phyloP scores from a whole-genome alignment of 2,329 filamentous ascomycete genomes.

The Monosporascus sp. region DNA sequence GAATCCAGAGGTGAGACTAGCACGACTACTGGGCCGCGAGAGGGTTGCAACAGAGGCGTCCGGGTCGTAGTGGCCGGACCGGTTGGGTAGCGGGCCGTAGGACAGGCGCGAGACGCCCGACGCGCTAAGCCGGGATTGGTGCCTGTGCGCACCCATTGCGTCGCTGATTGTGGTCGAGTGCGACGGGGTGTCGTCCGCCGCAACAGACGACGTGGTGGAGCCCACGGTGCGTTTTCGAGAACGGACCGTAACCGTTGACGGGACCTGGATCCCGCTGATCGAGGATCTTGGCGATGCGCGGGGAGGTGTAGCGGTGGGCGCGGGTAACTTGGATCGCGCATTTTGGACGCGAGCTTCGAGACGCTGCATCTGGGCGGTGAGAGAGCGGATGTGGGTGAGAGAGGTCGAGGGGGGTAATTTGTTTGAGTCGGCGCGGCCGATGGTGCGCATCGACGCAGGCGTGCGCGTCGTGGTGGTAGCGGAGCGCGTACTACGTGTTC shows the following conservation, averaged over 20 bases:
- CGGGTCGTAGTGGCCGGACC: slow-evolving; percentile 40
- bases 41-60: slow-evolving; percentile 35
- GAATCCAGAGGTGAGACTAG: slow-evolving; percentile 46
- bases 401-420: slow-evolving; percentile 60
- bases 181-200: slow-evolving; percentile 47
- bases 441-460: slow-evolving; percentile 42
- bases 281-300: slow-evolving; percentile 67
- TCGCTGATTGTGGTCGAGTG: slow-evolving; percentile 35
- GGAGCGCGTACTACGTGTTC: slow-evolving; percentile 36
- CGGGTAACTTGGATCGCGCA: slow-evolving; percentile 85
- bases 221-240: slow-evolving; percentile 64
- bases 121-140: slow-evolving; percentile 55
- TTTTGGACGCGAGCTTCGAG: slow-evolving; percentile 91
- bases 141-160: slow-evolving; percentile 35
- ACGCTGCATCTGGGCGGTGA: slow-evolving; percentile 96
- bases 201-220: slow-evolving; percentile 44
- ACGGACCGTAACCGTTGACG: slow-evolving; percentile 59
- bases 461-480: slow-evolving; percentile 43
- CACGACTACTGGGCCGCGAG: slow-evolving; percentile 70
- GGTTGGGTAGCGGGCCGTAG: slow-evolving; percentile 57
- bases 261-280: slow-evolving; percentile 37
- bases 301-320: slow-evolving; percentile 72
- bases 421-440: slow-evolving; percentile 40
- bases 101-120: slow-evolving; percentile 60
- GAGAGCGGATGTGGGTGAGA: slow-evolving; percentile 83